Evolutionary conservation across 345 rosid species (phyloP), one percentile per base, ranked within the genome.

Genomic region (Linum trigynum): DNA sequence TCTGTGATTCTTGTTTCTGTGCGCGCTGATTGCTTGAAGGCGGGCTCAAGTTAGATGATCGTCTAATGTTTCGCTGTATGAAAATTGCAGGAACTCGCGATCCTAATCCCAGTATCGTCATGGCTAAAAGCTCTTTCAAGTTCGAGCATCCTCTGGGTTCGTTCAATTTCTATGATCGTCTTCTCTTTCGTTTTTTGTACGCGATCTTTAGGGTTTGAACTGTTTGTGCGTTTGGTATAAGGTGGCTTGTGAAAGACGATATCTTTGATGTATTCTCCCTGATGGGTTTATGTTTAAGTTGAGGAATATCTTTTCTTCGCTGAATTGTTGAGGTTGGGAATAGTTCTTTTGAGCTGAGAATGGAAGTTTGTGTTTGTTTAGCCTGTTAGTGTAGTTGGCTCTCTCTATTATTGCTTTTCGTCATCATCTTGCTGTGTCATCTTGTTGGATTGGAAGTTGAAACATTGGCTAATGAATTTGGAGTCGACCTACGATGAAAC

Each of bases 41-140:
- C 11, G 58, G 5, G 23, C 15, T 41, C 41, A 36, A 23, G 55
- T 65, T 42, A 62, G 62, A 15, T 3, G 60, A 17, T 23, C 8
- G 74, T 60, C 61, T 77, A 74, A 81, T 81, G 79, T 74, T 78
- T 67, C 45, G 77, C 41, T 81, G 86, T 79, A 69, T 81, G 67
- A 83, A 77, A 64, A 69, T 78, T 39, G 77, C 88, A 83, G 86
- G 57, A 59, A 70, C 67, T 59, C 48, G 42, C 45, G 66, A 67
- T 67, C 69, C 71, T 42, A 66, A 69, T 17, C 53, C 61, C 4
- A 64, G 57, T 39, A 39, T 43, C 59, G 64, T 67, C 77, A 88
- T 88, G 96, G 85, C 86, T 61, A 86, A 81, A 67, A 78, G 79
- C 64, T 75, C 85, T 23, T 84, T 86, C 88, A 84, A 84, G 83